These are phyloP conservation scores for Lactarius deliciosus DNA, from an alignment of 768 basidiomycete genomes.

Conservation along the genomic window DNA sequence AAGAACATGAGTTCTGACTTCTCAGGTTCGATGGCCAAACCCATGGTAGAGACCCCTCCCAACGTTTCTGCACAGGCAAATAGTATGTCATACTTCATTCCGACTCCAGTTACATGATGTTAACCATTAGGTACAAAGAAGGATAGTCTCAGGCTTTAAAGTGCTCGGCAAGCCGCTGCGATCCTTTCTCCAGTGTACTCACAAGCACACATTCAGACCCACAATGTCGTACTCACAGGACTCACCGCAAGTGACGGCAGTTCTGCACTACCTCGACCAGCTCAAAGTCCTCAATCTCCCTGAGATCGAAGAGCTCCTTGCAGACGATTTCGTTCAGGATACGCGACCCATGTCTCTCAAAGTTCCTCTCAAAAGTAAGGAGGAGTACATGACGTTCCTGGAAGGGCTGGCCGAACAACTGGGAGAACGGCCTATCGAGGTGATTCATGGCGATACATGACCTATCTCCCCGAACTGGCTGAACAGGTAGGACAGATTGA, in stretches of 20 bases:
- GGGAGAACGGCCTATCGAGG: constrained; percentile 7
- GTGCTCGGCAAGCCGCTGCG: neutral
- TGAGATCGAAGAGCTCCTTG: constrained; percentile 1
- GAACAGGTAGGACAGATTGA: constrained; percentile 2
- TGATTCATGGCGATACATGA: neutral
- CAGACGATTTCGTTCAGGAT: constrained; percentile 17
- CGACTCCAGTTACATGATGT: neutral
- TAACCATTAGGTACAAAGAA: constrained; percentile 3
- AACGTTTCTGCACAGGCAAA: too few relatives aligned
- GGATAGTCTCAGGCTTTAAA: neutral
- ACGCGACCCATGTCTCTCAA: neutral
- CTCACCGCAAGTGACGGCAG: constrained; percentile 11
- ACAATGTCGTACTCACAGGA: neutral
- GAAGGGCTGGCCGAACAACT: neutral
- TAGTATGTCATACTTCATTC: too few relatives aligned
- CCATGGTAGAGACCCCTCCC: too few relatives aligned
- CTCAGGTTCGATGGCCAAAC: too few relatives aligned
- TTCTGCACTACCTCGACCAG: constrained; percentile 13
- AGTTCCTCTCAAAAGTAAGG: constrained; percentile 1
- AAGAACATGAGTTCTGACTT: too few relatives aligned
- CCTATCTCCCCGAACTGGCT: neutral
- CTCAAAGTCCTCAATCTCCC: constrained; percentile 3
- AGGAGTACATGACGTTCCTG: constrained; percentile 17
- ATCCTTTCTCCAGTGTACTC: neutral
- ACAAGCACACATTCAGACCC: neutral